Evolutionary conservation across 352 stramenopile species (phyloP).

Genomic region (Phytopythium litorale): DNA sequence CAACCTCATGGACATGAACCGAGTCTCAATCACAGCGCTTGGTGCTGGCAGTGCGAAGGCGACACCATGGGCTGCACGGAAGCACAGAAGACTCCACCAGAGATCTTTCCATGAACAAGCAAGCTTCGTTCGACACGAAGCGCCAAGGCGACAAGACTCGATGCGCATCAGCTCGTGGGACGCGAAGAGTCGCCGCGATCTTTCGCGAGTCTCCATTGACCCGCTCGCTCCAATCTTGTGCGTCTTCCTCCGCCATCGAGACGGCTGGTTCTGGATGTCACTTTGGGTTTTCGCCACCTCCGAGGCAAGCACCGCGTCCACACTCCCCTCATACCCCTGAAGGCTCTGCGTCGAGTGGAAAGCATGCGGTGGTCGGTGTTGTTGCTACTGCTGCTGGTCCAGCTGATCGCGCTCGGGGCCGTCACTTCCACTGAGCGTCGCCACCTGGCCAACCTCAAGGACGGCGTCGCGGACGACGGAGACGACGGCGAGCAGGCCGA

Average conservation of each 20-base stretch:
- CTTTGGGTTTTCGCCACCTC: not conserved
- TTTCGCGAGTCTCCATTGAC: not conserved
- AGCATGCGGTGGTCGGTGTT: not conserved
- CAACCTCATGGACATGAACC: too few species aligned
- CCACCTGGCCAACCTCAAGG: not conserved
- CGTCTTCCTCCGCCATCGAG: not conserved
- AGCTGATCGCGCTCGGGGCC: not conserved
- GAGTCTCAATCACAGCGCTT: too few species aligned
- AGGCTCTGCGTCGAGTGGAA: not conserved
- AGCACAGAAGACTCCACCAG: too few species aligned
- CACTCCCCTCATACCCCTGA: too few species aligned
- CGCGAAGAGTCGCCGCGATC: constrained; percentile 1
- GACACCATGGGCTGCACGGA: too few species aligned
- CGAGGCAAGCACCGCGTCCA: not conserved
- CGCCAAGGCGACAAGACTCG: not conserved
- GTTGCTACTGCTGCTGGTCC: not conserved
- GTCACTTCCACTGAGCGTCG: not conserved
- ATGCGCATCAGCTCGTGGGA: not conserved
- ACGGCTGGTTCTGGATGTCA: not conserved
- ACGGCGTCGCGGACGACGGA: not conserved
- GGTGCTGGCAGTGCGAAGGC: too few species aligned
- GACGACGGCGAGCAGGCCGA: not conserved
- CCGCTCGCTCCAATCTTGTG: not conserved
- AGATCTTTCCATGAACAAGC: too few species aligned
- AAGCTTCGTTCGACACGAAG: too few species aligned